Evolutionary conservation across 352 stramenopile species (phyloP), one percentile per base, ranked within the genome.

Genomic region (Pythium volutum): DNA sequence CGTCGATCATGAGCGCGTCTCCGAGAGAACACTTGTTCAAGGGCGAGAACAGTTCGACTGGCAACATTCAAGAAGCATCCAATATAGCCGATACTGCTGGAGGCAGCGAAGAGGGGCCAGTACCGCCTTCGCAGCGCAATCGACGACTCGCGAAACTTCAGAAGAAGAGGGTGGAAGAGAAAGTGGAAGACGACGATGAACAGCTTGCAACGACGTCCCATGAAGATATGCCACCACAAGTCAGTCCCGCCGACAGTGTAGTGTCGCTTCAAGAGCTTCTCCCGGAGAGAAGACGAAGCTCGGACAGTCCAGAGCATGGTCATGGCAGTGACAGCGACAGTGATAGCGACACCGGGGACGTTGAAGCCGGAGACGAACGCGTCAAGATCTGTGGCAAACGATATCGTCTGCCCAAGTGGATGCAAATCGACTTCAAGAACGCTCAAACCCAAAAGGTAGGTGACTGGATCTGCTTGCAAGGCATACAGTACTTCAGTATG

Each of bases 371-470:
- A 50, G 26, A 69, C 45, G 34, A 70, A 57, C 45, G 78, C 70
- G 55, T 87, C 64, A 69, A 78, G 76, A 43, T 70, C 65, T 70
- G 55, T 22, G 63, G 63, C 10, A 62, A 54, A 22, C 50, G 29
- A n/a, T 66, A 66, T 56, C 56, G 36, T 0, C 34, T 70, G 7
- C 63, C 63, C 36, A 62, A 63, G 52, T 70, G 56, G 48, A 62
- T 65, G 16, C 78, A 74, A 58, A 76, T 91, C 12, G 74, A 93
- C 41, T 86, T 91, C 52, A 77, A 80, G 58, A 90, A 81, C 55
- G 74, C 81, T 0, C 71, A 82, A 69, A 91, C 84, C 1, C 84
- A 93, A 64, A 93, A 93, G 73, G 83, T 88, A 68, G 33, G 60
- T 41, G 15, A 3, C 11, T 29, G 7, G 12, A 9, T 12, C 8